Conservation (phyloP, 495 filamentous ascomycete species). For the Penicillium pancosmium region DNA sequence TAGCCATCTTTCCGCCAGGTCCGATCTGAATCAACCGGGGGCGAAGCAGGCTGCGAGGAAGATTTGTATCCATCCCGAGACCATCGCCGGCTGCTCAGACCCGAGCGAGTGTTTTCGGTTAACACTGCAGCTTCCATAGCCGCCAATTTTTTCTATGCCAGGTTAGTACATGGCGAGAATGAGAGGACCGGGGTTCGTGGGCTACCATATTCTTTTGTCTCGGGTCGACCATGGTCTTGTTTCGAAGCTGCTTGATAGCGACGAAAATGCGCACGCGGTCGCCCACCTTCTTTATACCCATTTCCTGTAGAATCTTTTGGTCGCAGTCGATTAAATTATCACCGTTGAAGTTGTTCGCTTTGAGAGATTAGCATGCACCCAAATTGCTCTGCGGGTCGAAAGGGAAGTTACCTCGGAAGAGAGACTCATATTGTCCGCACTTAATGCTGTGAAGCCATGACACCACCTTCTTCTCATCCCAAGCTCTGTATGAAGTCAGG, state of each 20-base stretch:
- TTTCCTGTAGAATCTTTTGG: constrained; percentile 92
- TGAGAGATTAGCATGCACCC: constrained; percentile 5
- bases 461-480: constrained; percentile 90
- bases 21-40: constrained; percentile 50
- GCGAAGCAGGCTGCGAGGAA: constrained; percentile 71
- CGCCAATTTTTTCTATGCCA: constrained; percentile 46
- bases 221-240: constrained; percentile 78
- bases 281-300: constrained; percentile 97
- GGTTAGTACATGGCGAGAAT: constrained; percentile 16
- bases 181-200: constrained; percentile 21
- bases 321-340: constrained; percentile 97
- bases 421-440: constrained; percentile 86
- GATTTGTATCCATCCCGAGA: constrained; percentile 62
- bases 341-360: constrained; percentile 92
- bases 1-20: constrained; percentile 54
- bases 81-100: constrained; percentile 69
- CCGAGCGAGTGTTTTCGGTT: constrained; percentile 67
- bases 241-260: constrained; percentile 89
- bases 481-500: constrained; percentile 55
- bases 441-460: constrained; percentile 90
- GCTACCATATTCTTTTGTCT: constrained; percentile 84
- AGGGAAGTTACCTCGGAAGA: constrained; percentile 70
- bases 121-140: constrained; percentile 52
- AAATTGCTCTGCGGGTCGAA: background rate
- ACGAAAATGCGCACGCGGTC: constrained; percentile 94